These are phyloP conservation scores for Madurella mycetomatis DNA, from an alignment of 2,329 filamentous ascomycete species.

Conservation along the genomic window DNA sequence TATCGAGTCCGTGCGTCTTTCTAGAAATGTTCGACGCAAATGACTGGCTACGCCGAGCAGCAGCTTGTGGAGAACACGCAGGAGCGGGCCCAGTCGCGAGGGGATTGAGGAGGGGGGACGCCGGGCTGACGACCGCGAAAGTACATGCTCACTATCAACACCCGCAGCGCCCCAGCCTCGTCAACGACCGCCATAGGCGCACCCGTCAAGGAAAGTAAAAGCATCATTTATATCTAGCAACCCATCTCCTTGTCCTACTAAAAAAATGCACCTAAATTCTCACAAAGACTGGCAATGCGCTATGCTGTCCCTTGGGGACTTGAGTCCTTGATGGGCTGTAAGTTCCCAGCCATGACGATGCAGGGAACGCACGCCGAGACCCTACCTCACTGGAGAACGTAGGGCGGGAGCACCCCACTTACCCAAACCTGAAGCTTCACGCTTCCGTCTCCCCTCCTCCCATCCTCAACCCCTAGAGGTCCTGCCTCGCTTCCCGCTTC, in stretches of 20 bases:
- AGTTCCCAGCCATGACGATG: conserved; percentile 18
- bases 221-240: no score
- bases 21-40: conserved; percentile 27
- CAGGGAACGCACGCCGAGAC: conserved; percentile 10
- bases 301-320: no score
- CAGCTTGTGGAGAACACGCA: neutral
- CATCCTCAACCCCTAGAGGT: conserved; percentile 10
- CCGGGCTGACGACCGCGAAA: neutral
- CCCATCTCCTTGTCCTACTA: no score
- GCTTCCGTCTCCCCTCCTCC: conserved; percentile 15
- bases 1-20: conserved; percentile 22
- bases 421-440: conserved; percentile 26
- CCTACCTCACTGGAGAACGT: conserved; percentile 7
- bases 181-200: neutral
- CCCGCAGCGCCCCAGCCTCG: no score
- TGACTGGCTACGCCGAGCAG: conserved; percentile 22
- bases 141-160: conserved; percentile 10
- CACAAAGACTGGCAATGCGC: no score
- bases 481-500: conserved; percentile 14
- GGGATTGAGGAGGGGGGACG: conserved; percentile 17
- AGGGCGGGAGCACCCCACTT: conserved; percentile 28
- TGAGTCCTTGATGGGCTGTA: conserved; percentile 7
- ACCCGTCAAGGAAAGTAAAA: neutral
- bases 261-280: no score
- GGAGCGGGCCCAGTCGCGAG: conserved; percentile 15